Conservation (phyloP, 2,329 filamentous ascomycete species). For the Diaporthe destruens region DNA sequence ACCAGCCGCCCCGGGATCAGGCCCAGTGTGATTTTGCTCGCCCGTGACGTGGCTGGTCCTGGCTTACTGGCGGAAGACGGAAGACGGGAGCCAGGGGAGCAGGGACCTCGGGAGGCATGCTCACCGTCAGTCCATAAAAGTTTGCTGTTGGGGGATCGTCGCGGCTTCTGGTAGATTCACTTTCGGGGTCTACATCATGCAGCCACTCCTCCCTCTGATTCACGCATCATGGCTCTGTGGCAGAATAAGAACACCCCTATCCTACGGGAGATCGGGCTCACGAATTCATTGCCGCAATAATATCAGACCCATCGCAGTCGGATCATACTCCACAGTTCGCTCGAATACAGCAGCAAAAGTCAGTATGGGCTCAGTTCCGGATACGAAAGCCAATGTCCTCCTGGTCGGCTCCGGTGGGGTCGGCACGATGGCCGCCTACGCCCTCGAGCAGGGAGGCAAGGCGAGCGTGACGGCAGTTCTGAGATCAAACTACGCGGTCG, state of each 20-base stretch:
- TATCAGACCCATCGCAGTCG: not conserved
- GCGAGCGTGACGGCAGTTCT: conserved; percentile 67
- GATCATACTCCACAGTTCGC: not conserved
- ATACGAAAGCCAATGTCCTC: conserved; percentile 55
- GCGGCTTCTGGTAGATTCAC: not conserved
- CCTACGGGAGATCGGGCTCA: not conserved
- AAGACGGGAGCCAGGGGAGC: not conserved
- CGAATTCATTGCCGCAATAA: not conserved
- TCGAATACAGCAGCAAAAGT: conserved; percentile 2
- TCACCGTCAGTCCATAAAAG: conserved; percentile 7
- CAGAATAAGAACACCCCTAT: conserved; percentile 8
- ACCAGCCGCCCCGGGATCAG: conserved; percentile 6
- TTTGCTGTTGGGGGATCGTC: not conserved
- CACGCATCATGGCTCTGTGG: conserved; percentile 27
- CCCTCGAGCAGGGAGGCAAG: conserved; percentile 62
- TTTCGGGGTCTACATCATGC: conserved; percentile 18
- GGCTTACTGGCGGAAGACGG: too few species aligned
- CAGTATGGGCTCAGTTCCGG: conserved; percentile 19
- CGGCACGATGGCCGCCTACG: conserved; percentile 67
- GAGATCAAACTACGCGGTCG: conserved; percentile 66
- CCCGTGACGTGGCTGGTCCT: conserved; percentile 26
- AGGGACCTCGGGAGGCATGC: conserved; percentile 4
- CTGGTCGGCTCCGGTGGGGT: conserved; percentile 68
- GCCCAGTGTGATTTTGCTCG: not conserved
- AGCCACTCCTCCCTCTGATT: not conserved